Base-by-base conservation (phyloP, 192 early-diverging fungal genomes). In the Coemansia sp. region DNA sequence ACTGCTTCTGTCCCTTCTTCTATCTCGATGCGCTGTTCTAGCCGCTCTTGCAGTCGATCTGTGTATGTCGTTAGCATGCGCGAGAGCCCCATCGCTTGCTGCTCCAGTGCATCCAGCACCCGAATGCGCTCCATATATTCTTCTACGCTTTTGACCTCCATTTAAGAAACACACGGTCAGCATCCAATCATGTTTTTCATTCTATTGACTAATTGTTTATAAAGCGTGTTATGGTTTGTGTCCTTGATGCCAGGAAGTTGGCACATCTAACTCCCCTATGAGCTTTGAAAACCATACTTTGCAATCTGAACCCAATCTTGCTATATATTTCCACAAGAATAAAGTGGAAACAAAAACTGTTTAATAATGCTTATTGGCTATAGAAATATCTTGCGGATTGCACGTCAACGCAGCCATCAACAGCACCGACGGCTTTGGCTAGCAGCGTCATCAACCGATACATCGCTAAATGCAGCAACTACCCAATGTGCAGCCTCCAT, bases 21-120 rank as follows among this genome's bases (percentile, higher is more conserved):
- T 11, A 76, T 71, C 17, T 30, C 56, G 10, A 76, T 36, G n/a
- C 58, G 52, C 51, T 58, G 65, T 17, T 66, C 71, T 20, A 65
- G 56, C 36, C 66, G 62, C 62, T 77, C 65, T 34, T 73, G 71
- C 34, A 73, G 51, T 18, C 71, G 44, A 31, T 73, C 71, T 21
- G 71, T 73, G 60, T 73, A 73, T 32, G 71, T 73, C 1, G 64
- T 73, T 6, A 73, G 71, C 71, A 73, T 73, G 21, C 71, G 64
- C 46, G 71, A 73, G 2, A 73, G 64, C 17, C 71, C 71, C 71
- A 73, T 73, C 10, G 71, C 64, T 23, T 73, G 71, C 51, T 73
- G 71, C 60, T 73, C 71, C 32, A 73, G 45, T 20, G 64, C 64
- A 44, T 73, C 71, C 17, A 73, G 51, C 30, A 73, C 71, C 15